A percentile compares a stretch with the other conserved stretches of the same genome.
phyloP scores from a whole-genome alignment of 139 green algal species.

The Chlorokybus atmophyticus region DNA sequence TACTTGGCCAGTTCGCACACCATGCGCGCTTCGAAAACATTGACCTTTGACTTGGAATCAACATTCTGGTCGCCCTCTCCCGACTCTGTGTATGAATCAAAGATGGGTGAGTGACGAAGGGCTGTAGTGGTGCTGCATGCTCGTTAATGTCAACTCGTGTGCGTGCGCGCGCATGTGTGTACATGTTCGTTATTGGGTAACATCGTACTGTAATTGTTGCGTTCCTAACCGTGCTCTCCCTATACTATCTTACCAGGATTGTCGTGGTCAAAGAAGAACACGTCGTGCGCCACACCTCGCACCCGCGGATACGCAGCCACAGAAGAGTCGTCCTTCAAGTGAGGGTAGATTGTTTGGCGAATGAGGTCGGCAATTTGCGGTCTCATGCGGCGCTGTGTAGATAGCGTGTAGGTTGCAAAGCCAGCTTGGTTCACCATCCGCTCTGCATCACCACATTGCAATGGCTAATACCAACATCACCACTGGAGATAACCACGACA shows the following conservation, averaged over 20 bases:
- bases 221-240: background rate
- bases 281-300: conserved; percentile 12
- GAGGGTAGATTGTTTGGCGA: conserved; percentile 39
- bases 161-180: too few relatives aligned
- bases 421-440: background rate
- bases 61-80: too few relatives aligned
- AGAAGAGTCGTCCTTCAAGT: conserved; percentile 26
- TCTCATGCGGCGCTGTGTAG: conserved; percentile 62
- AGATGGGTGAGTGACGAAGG: background rate
- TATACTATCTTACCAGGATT: conserved; percentile 31
- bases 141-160: too few relatives aligned
- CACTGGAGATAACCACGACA: too few relatives aligned
- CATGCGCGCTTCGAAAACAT: conserved; percentile 44
- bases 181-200: too few relatives aligned
- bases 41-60: conserved; percentile 44
- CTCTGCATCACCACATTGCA: too few relatives aligned
- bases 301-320: conserved; percentile 10
- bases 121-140: too few relatives aligned
- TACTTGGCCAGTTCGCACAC: conserved; percentile 34
- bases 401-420: conserved; percentile 37
- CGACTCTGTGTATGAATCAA: conserved; percentile 15
- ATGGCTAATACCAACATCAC: too few relatives aligned
- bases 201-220: too few relatives aligned
- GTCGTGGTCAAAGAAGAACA: conserved; percentile 52
- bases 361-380: conserved; percentile 36